Conservation (phyloP, 352 stramenopile species). For the Blastocystis sp. region DNA sequence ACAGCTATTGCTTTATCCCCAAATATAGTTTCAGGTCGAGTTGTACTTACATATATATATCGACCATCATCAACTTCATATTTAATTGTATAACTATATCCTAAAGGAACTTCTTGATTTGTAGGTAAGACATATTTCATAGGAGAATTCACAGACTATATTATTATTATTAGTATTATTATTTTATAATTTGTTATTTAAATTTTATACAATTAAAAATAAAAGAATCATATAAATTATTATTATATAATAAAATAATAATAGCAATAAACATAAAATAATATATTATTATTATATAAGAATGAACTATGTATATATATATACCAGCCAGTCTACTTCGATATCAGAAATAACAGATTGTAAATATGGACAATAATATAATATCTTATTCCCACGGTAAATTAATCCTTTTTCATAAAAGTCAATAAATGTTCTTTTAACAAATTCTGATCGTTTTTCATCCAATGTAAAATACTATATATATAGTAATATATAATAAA, state of each 20-base stretch:
- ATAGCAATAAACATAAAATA: no score
- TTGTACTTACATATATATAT: conserved; percentile 81
- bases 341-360: conserved; percentile 67
- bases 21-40: conserved; percentile 90
- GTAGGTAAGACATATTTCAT: no score
- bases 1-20: conserved; percentile 89
- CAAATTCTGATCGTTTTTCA: conserved; percentile 43
- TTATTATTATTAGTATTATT: no score
- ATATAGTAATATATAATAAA: conserved; percentile 18
- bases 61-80: conserved; percentile 45
- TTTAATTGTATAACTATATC: no score
- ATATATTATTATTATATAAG: no score
- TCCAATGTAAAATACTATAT: conserved; percentile 15
- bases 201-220: no score
- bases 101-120: no score
- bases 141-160: no score
- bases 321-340: conserved; percentile 60
- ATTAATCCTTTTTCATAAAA: conserved; percentile 55
- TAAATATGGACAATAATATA: conserved; percentile 66
- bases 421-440: conserved; percentile 60
- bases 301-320: no score
- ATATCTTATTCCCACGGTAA: conserved; percentile 64
- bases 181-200: no score
- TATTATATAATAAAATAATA: no score
- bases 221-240: no score